Base-by-base conservation (phyloP, 2,329 filamentous ascomycete species). In the Phaeosphaeriaceae sp. region DNA sequence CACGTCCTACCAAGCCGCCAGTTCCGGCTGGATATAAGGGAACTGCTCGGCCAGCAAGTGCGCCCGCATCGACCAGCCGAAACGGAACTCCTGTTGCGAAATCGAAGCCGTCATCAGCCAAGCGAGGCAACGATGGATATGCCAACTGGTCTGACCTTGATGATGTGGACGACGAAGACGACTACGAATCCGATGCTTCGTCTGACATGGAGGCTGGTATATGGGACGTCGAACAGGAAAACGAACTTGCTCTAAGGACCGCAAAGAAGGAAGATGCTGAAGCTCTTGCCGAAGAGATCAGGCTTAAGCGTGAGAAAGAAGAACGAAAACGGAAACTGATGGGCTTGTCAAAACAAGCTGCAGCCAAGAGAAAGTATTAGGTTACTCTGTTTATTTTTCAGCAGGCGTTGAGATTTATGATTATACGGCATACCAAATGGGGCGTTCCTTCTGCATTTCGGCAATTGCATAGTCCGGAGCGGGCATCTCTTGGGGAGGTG, bases 141-240 rank as follows among this genome's bases (percentile, higher is more conserved):
- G 76, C 66, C 29, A 58, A 63, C 29, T 74, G 68, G 66, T 67
- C 67, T 7, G 68, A 73, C 17, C 71, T 75, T 13, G 70, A 72
- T 3, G 67, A 70, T 21, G 77, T 79, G 20, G 78, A 77, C 2
- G 79, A 82, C 34, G 85, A 87, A 35, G 85, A 88, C 26, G 79
- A 78, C 39, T 87, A 89, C 56, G 81, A 77, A 2, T 86, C 84
- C 0, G 87, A 88, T 46, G 84, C 70, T 5, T 88, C 86, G 4
- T 90, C 87, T 5, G 89, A 90, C 61, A 92, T 92, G 87, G 88
- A 92, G 70, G 89, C 87, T 2, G 88, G 87, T 28, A 70, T 87
- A 30, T 87, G 86, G 52, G 88, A 92, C 60, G 83, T 92, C 43
- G 87, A 91, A 52, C 76, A 81, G 29, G 89, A 93, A 69, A 89